Evolutionary conservation across 345 rosid species (phyloP).

Genomic region (Lepidium sativum): DNA sequence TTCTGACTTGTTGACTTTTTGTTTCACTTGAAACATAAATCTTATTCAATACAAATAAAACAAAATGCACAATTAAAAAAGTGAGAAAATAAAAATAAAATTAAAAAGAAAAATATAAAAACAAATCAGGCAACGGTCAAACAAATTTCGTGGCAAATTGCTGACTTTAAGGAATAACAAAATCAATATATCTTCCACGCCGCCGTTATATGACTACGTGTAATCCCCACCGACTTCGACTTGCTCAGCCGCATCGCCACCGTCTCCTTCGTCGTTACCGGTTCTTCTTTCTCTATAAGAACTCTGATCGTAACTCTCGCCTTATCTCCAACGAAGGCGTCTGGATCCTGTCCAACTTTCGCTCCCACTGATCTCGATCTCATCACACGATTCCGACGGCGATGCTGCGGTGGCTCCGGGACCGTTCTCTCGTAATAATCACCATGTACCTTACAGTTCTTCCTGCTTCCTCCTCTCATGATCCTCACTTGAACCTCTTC

Average conservation of each 20-base stretch:
- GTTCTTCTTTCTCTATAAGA: conserved; percentile 7
- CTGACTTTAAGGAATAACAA: conserved; percentile 5
- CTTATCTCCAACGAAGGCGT: not conserved
- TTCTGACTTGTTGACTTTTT: too few species aligned
- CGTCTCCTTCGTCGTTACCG: conserved; percentile 30
- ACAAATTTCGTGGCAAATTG: conserved; percentile 10
- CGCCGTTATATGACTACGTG: conserved; percentile 26
- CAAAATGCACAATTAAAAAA: too few species aligned
- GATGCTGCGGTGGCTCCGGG: not conserved
- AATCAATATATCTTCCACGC: not conserved
- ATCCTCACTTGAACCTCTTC: conserved; percentile 24
- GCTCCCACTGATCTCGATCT: conserved; percentile 60
- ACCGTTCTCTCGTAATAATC: conserved; percentile 5
- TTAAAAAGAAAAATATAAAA: too few species aligned
- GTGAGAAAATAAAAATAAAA: too few species aligned
- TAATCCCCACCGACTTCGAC: conserved; percentile 64
- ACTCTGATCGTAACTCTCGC: not conserved
- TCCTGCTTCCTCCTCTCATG: conserved; percentile 36
- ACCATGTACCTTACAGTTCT: conserved; percentile 40
- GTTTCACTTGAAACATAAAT: too few species aligned
- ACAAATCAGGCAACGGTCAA: conserved; percentile 18
- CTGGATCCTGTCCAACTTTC: conserved; percentile 15
- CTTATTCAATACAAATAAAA: too few species aligned
- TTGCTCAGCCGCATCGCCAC: conserved; percentile 42
- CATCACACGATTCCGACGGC: conserved; percentile 30